phyloP scores from a whole-genome alignment of 2,329 filamentous ascomycete genomes.

The Amylocarpus encephaloides region DNA sequence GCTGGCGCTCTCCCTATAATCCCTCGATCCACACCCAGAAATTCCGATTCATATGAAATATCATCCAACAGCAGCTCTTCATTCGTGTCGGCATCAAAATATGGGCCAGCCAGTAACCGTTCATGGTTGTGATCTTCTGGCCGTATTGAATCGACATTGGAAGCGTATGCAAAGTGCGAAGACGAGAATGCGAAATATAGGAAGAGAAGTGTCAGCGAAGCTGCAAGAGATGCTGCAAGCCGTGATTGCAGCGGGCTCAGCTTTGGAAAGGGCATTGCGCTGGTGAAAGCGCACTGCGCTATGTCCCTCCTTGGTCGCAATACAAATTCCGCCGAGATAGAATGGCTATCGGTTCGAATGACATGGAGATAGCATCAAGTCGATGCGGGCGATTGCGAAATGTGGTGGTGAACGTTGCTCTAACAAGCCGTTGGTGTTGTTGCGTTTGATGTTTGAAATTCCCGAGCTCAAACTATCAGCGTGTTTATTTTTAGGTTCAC shows the following conservation, averaged over 20 bases:
- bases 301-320: constrained; percentile 3
- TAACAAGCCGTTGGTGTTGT: constrained; percentile 1
- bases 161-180: constrained; percentile 55
- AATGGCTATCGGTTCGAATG: not conserved
- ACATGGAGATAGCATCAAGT: constrained; percentile 6
- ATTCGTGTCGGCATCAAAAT: constrained; percentile 27
- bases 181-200: constrained; percentile 56
- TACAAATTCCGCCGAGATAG: not conserved
- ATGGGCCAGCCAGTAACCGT: constrained; percentile 34
- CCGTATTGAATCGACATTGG: constrained; percentile 43
- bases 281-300: constrained; percentile 16
- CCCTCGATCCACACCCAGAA: constrained; percentile 53
- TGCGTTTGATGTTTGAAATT: constrained; percentile 4
- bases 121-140: constrained; percentile 42
- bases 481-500: constrained; percentile 8
- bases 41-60: constrained; percentile 52
- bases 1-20: constrained; percentile 56
- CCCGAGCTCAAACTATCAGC: constrained; percentile 1
- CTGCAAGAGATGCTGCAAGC: constrained; percentile 59
- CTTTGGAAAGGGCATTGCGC: constrained; percentile 35
- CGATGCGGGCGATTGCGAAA: not conserved
- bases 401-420: not conserved
- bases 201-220: constrained; percentile 51
- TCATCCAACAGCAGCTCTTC: constrained; percentile 31
- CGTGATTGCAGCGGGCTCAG: constrained; percentile 66